Percentiles rank a stretch among this genome's conserved stretches.
Conservation (phyloP, 768 basidiomycete species). For the Psilocybe subaeruginosa region DNA sequence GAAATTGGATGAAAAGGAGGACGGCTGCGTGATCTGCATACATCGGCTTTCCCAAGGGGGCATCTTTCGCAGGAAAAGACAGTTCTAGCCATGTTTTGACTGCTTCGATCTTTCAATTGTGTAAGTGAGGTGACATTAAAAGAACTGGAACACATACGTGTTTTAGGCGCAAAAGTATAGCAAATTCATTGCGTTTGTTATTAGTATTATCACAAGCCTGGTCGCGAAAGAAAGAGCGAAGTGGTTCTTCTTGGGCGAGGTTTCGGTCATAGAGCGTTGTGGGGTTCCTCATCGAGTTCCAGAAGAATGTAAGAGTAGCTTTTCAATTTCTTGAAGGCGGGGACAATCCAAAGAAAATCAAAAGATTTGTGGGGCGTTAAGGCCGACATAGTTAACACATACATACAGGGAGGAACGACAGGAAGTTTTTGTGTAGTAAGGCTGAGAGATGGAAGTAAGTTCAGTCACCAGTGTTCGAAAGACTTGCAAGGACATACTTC, state of each 20-base stretch:
- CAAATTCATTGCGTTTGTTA: background rate
- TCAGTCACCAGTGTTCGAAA: background rate
- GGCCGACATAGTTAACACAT: too few species aligned
- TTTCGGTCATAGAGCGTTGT: background rate
- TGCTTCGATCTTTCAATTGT: background rate
- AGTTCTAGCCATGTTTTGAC: background rate
- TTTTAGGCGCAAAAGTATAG: background rate
- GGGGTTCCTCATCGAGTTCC: background rate
- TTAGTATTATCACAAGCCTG: too few species aligned
- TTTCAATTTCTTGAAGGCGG: background rate
- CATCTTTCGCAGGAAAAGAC: background rate
- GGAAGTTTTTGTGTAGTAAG: background rate
- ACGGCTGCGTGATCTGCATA: background rate
- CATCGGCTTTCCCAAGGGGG: background rate
- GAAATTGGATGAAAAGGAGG: background rate
- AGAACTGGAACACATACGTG: background rate
- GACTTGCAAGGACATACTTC: background rate
- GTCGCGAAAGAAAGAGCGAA: background rate
- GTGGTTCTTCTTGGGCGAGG: background rate
- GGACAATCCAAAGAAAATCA: too few species aligned
- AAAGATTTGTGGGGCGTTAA: too few species aligned
- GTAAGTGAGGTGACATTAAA: background rate
- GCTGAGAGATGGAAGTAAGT: background rate
- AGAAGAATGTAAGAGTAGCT: background rate
- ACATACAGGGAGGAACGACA: background rate